phyloP scores from a whole-genome alignment of 2,329 filamentous ascomycete species.

The Curvularia spicifera region DNA sequence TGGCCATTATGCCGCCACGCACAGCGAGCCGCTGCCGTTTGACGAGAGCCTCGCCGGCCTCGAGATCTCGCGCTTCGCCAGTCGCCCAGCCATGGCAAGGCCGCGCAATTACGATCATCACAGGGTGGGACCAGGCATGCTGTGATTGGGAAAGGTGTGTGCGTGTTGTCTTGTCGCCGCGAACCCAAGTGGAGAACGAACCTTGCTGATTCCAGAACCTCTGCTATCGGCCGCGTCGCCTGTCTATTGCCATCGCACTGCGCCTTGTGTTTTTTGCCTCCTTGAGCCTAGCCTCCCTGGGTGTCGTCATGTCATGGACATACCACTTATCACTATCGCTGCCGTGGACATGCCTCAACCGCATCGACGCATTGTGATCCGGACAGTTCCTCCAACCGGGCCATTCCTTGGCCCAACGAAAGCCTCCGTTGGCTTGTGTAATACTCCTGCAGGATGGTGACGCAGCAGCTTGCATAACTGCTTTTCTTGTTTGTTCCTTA shows the following conservation, averaged over 20 bases:
- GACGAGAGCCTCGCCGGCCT: conserved; percentile 4
- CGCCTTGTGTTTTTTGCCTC: conserved; percentile 26
- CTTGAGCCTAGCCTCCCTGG: conserved; percentile 19
- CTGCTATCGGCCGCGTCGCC: conserved; percentile 25
- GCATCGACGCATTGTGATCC: conserved; percentile 4
- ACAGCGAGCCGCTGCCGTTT: neutral
- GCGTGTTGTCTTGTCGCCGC: conserved; percentile 34
- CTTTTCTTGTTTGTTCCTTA: conserved; percentile 14
- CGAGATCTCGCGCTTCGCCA: conserved; percentile 3
- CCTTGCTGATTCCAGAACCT: conserved; percentile 34
- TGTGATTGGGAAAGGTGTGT: conserved; percentile 26
- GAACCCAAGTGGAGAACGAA: conserved; percentile 25
- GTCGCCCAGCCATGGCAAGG: conserved; percentile 8
- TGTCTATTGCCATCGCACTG: conserved; percentile 14
- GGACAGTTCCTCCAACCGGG: neutral
- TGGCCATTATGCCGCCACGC: neutral
- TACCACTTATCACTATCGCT: conserved; percentile 12
- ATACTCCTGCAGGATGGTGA: conserved; percentile 19
- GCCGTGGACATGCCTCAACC: conserved; percentile 8
- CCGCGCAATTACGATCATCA: conserved; percentile 43
- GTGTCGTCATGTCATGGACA: neutral
- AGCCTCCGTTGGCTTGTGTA: conserved; percentile 1
- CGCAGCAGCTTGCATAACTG: conserved; percentile 23
- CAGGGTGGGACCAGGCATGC: conserved; percentile 22
- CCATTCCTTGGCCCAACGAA: conserved; percentile 2